Base-by-base conservation (phyloP, 2,329 filamentous ascomycete genomes). In the Aspergillus sp. region DNA sequence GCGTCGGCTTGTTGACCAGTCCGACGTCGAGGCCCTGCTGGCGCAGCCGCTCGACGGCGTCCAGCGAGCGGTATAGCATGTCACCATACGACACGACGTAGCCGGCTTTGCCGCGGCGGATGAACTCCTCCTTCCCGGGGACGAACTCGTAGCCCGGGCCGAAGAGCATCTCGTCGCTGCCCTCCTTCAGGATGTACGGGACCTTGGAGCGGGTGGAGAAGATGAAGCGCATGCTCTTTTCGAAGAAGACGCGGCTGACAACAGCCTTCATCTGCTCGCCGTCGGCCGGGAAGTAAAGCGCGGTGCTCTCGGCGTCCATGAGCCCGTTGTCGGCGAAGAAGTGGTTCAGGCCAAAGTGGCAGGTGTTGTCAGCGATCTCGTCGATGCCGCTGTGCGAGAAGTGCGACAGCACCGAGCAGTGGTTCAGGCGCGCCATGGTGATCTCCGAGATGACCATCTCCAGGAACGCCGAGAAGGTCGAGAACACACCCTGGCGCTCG, bases 351-450 rank as follows among this genome's bases (percentile, higher is more conserved):
- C 58, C 58, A 34, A 62, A 62, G 41, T 62, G 58, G 45, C 58
- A 62, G 1, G 58, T 62, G 39, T 61, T 62, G 34, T 61, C 58
- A 10, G 58, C 58, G 47, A 61, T 62, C 38, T 61, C 58, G 25
- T 61, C 58, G 2, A 62, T 54, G 20, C 58, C 58, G 6, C 52
- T 57, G 42, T 62, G 58, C 1, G 57, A 61, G 39, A 62, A 61
- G 38, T 62, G 58, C 1, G 53, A 60, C 4, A 62, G 42, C 10
- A 62, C 58, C 30, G 49, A 56, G 27, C 54, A 58, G 32, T 43
- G 40, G 43, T 62, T 61, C 38, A 62, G 32, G 11, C 58, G 51
- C 3, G 58, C 58, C 58, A 62, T 61, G 24, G 57, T 62, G 33
- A 61, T 55, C 36, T 62, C 58, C 1, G 57, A 61, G 24, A 61